Conservation (phyloP, 2,329 filamentous ascomycete species). For the Furcasterigmium furcatum region DNA sequence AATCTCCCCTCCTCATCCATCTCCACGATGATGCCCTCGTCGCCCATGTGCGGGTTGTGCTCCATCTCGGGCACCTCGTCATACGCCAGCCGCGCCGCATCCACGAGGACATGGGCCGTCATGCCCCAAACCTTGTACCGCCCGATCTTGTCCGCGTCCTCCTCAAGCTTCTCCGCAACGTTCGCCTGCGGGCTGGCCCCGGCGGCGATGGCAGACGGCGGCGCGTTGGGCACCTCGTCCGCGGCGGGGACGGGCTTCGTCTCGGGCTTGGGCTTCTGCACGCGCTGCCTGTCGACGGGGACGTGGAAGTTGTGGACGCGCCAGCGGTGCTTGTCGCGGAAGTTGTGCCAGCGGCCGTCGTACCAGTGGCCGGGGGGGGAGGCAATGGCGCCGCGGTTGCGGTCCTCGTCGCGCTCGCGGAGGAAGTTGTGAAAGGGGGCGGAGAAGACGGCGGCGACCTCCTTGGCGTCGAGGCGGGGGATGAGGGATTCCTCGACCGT, state of each 20-base stretch:
- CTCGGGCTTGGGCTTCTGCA: conserved; percentile 50
- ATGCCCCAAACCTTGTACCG: conserved; percentile 91
- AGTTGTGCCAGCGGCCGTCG: conserved; percentile 75
- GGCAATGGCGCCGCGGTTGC: conserved; percentile 26
- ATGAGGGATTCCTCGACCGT: conserved; percentile 69
- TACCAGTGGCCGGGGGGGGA: conserved; percentile 70
- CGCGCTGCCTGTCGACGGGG: conserved; percentile 67
- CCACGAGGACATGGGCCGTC: conserved; percentile 87
- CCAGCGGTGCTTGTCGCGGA: conserved; percentile 74
- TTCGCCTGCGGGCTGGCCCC: conserved; percentile 33
- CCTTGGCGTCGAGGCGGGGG: conserved; percentile 79
- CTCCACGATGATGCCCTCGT: conserved; percentile 46
- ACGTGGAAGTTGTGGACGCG: conserved; percentile 89
- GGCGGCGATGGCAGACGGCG: background rate
- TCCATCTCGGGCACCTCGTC: conserved; percentile 81
- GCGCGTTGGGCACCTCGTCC: conserved; percentile 11
- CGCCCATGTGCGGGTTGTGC: conserved; percentile 52
- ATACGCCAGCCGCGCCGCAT: conserved; percentile 83
- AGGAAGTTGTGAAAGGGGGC: conserved; percentile 86
- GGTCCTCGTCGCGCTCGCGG: conserved; percentile 51
- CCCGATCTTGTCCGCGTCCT: conserved; percentile 40
- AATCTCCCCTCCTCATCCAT: conserved; percentile 41
- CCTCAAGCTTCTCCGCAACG: conserved; percentile 39
- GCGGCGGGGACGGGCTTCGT: background rate
- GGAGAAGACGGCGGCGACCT: conserved; percentile 92